phyloP scores from a whole-genome alignment of 495 filamentous ascomycete genomes.

The Penicillium lagena region DNA sequence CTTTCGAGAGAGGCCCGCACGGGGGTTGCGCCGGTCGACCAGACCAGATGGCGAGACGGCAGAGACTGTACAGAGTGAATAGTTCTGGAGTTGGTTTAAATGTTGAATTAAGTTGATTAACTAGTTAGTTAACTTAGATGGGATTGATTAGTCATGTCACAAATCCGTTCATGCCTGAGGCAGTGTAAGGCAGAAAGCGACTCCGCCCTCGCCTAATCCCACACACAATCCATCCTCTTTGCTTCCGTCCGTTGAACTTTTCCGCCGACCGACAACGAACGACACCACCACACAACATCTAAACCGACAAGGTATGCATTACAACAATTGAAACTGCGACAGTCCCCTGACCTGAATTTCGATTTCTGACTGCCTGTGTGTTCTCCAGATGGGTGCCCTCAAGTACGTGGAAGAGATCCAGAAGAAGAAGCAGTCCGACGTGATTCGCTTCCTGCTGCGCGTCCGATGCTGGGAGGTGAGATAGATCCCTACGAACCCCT shows the following conservation, averaged over 20 bases:
- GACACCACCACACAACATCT: constrained; percentile 27
- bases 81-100: not conserved
- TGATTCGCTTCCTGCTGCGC: constrained; percentile 97
- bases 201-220: constrained; percentile 41
- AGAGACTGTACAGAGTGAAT: too few species aligned
- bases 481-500: constrained; percentile 42
- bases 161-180: constrained; percentile 3
- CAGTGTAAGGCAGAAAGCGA: not conserved
- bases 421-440: constrained; percentile 99
- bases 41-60: too few species aligned
- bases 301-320: constrained; percentile 47
- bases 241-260: constrained; percentile 34
- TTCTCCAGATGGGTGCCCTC: constrained; percentile 74
- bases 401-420: constrained; percentile 99
- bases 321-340: not conserved
- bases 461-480: constrained; percentile 99
- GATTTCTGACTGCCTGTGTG: too few species aligned
- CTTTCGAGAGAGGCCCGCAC: not conserved
- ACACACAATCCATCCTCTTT: constrained; percentile 33
- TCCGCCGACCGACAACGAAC: constrained; percentile 35
- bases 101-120: not conserved
- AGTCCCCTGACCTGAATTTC: not conserved
- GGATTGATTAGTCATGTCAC: too few species aligned
- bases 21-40: too few species aligned
- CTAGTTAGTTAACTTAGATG: not conserved